Evolutionary conservation across 805 yeast genomes (phyloP).

Genomic region (Ogataea dorogensis): DNA sequence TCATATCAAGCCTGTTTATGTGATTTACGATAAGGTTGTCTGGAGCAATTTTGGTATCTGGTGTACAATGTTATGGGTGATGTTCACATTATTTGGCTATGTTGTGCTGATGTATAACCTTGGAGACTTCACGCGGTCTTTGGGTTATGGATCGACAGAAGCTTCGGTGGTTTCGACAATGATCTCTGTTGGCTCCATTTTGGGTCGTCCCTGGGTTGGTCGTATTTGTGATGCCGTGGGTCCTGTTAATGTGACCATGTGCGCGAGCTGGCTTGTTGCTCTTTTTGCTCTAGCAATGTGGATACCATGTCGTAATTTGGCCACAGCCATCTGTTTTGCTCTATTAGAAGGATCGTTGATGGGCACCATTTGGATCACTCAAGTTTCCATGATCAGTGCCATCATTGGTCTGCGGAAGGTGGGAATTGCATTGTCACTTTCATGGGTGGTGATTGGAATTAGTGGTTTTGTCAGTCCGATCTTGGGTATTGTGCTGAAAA

Average conservation of each 20-base stretch:
- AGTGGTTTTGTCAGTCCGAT: slow-evolving; percentile 58
- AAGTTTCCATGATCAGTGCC: slow-evolving; percentile 50
- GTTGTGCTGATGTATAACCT: slow-evolving; percentile 57
- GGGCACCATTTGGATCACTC: slow-evolving; percentile 61
- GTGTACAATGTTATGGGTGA: slow-evolving; percentile 37
- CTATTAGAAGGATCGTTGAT: slow-evolving; percentile 53
- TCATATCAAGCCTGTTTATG: slow-evolving; percentile 36
- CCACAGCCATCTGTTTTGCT: slow-evolving; percentile 53
- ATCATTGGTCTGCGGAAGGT: slow-evolving; percentile 54
- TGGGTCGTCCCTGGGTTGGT: slow-evolving; percentile 60
- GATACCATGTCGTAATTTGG: slow-evolving; percentile 56
- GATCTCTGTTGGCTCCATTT: slow-evolving; percentile 54
- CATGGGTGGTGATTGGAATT: slow-evolving; percentile 51
- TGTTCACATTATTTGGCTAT: slow-evolving; percentile 57
- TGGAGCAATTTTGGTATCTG: slow-evolving; percentile 37
- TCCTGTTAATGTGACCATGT: slow-evolving; percentile 44
- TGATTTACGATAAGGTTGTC: slow-evolving; percentile 42
- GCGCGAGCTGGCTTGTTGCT: slow-evolving; percentile 39
- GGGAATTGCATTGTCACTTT: slow-evolving; percentile 46
- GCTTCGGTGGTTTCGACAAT: slow-evolving; percentile 60
- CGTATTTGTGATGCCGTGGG: slow-evolving; percentile 50
- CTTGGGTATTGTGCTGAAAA: slow-evolving; percentile 53
- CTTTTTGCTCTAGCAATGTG: slow-evolving; percentile 49
- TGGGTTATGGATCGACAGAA: slow-evolving; percentile 54
- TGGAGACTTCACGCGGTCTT: slow-evolving; percentile 56